Percentiles rank a stretch among this genome's conserved stretches.
phyloP scores from a whole-genome alignment of 192 early-diverging fungal genomes.

The Coemansia sp. region DNA sequence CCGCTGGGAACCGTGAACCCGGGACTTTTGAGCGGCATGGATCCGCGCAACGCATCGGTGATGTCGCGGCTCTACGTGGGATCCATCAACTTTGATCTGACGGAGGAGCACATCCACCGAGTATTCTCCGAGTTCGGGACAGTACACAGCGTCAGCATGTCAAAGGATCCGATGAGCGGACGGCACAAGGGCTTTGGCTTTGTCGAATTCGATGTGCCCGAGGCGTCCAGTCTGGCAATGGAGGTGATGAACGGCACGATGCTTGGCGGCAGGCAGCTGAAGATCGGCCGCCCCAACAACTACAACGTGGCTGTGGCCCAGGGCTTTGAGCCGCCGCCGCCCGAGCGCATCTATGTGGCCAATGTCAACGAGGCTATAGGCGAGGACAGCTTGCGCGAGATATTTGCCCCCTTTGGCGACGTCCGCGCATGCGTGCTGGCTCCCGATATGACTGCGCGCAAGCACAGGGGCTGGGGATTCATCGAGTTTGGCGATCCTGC shows the following conservation, averaged over 20 bases:
- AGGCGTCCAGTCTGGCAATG: conserved; percentile 79
- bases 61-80: conserved; percentile 75
- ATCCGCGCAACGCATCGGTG: conserved; percentile 45
- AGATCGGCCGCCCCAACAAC: conserved; percentile 85
- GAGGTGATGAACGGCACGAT: conserved; percentile 78
- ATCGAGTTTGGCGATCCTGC: conserved; percentile 71
- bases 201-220: conserved; percentile 84
- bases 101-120: conserved; percentile 72
- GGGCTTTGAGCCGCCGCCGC: conserved; percentile 60
- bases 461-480: conserved; percentile 81
- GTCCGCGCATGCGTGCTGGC: conserved; percentile 67
- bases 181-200: conserved; percentile 89
- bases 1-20: conserved; percentile 33
- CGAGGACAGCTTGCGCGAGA: conserved; percentile 70
- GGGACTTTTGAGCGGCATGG: conserved; percentile 40
- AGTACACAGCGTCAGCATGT: conserved; percentile 76
- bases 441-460: conserved; percentile 65
- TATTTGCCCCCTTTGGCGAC: conserved; percentile 84
- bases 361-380: conserved; percentile 77
- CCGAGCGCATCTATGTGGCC: conserved; percentile 76
- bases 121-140: conserved; percentile 78
- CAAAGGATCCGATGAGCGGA: conserved; percentile 68
- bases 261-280: conserved; percentile 75
- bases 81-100: conserved; percentile 83
- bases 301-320: conserved; percentile 63